These are phyloP conservation scores for Sugiyamaella qingdaonensis DNA, from an alignment of 805 yeast genomes.

Conservation along the genomic window DNA sequence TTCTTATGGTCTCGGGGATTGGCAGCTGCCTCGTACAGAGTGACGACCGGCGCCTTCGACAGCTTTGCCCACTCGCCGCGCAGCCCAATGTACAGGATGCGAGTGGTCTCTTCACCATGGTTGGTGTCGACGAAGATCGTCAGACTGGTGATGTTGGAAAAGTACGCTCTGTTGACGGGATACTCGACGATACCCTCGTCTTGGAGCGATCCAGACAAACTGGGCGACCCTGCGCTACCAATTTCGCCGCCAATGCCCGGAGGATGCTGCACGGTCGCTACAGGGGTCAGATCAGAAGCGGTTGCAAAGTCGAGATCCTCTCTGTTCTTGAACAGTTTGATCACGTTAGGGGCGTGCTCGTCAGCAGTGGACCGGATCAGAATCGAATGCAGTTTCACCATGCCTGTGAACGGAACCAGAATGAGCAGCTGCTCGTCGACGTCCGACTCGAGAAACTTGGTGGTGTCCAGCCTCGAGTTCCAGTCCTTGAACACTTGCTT, in stretches of 20 bases:
- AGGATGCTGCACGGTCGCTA: conserved; percentile 59
- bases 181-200: conserved; percentile 69
- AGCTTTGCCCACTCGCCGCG: conserved; percentile 55
- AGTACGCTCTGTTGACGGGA: conserved; percentile 66
- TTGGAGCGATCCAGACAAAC: conserved; percentile 26
- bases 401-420: conserved; percentile 73
- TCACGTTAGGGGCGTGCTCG: conserved; percentile 60
- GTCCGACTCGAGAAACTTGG: conserved; percentile 56
- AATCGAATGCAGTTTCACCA: conserved; percentile 69
- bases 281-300: conserved; percentile 45
- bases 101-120: conserved; percentile 55
- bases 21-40: conserved; percentile 86
- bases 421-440: conserved; percentile 77
- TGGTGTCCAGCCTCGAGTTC: conserved; percentile 44
- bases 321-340: conserved; percentile 71
- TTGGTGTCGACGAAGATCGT: conserved; percentile 66
- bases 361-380: conserved; percentile 62
- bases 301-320: conserved; percentile 69
- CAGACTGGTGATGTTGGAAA: conserved; percentile 64
- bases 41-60: conserved; percentile 62
- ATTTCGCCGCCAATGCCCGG: conserved; percentile 41
- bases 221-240: conserved; percentile 19
- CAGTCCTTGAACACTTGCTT: conserved; percentile 49
- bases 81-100: conserved; percentile 66
- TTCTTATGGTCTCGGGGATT: conserved; percentile 82